These are phyloP conservation scores for Pouteria campechiana DNA, from an alignment of 179 eudicot genomes.

Conservation along the genomic window DNA sequence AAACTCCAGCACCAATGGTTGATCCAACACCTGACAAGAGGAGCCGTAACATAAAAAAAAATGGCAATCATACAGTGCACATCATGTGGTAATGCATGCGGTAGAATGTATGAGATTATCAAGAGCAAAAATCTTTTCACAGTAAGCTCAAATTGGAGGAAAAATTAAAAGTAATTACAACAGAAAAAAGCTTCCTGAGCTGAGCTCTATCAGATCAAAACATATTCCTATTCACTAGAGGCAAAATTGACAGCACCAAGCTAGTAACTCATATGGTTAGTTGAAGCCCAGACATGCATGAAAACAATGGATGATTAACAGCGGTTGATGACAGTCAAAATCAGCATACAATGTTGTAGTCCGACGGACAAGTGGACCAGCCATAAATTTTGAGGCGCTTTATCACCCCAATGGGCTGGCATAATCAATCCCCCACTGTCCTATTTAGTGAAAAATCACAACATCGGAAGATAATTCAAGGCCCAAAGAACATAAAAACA, in stretches of 20 bases:
- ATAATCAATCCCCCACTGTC: too few relatives aligned
- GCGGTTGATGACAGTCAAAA: neutral
- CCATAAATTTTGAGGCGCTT: neutral
- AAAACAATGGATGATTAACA: neutral
- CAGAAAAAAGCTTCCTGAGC: neutral
- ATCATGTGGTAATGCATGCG: neutral
- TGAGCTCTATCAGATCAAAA: too few relatives aligned
- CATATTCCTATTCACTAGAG: too few relatives aligned
- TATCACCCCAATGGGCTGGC: too few relatives aligned
- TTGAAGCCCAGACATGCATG: too few relatives aligned
- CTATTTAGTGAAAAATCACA: too few relatives aligned
- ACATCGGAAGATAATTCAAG: neutral
- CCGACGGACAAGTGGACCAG: neutral
- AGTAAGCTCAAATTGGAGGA: neutral
- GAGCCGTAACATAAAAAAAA: neutral
- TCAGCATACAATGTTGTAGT: neutral
- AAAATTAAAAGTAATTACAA: neutral
- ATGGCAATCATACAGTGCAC: neutral
- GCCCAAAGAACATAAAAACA: neutral
- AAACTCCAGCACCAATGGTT: constrained; percentile 96
- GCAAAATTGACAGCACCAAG: too few relatives aligned
- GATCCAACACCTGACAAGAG: constrained; percentile 73
- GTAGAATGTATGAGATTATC: too few relatives aligned
- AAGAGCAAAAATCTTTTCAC: too few relatives aligned
- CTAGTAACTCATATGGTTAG: too few relatives aligned